A percentile compares a stretch with the other conserved stretches of the same genome.
phyloP scores from a whole-genome alignment of 163 green algal species.

The Volvox carteri region DNA sequence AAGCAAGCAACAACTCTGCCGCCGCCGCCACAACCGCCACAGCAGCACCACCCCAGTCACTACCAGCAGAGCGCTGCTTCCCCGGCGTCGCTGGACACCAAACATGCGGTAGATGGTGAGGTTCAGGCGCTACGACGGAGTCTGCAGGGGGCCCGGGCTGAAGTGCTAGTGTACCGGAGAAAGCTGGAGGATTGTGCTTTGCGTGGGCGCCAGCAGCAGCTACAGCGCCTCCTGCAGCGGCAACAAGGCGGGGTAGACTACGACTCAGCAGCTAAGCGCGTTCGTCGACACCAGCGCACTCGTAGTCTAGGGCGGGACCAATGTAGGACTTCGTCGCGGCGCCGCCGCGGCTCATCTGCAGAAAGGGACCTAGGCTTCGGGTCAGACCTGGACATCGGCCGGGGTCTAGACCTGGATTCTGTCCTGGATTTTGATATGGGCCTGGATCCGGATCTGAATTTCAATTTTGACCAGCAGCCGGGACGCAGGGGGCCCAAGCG shows the following conservation, averaged over 20 bases:
- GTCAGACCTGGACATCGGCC: background rate
- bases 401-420: background rate
- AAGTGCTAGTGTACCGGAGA: background rate
- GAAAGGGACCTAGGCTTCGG: background rate
- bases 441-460: background rate
- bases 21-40: background rate
- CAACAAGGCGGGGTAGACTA: background rate
- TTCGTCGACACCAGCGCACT: background rate
- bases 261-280: background rate
- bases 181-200: background rate
- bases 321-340: background rate
- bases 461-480: background rate
- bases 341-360: background rate
- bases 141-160: background rate
- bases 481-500: background rate
- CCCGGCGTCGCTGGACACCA: background rate
- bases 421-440: background rate
- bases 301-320: background rate
- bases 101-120: background rate
- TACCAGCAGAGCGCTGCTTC: background rate
- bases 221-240: background rate
- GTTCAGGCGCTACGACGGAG: slow-evolving; percentile 18
- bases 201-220: background rate
- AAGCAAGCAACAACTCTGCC: background rate
- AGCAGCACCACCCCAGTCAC: background rate